Evolutionary conservation across 208 protist genomes (phyloP).

Genomic region (Plasmodiophora brassicae): DNA sequence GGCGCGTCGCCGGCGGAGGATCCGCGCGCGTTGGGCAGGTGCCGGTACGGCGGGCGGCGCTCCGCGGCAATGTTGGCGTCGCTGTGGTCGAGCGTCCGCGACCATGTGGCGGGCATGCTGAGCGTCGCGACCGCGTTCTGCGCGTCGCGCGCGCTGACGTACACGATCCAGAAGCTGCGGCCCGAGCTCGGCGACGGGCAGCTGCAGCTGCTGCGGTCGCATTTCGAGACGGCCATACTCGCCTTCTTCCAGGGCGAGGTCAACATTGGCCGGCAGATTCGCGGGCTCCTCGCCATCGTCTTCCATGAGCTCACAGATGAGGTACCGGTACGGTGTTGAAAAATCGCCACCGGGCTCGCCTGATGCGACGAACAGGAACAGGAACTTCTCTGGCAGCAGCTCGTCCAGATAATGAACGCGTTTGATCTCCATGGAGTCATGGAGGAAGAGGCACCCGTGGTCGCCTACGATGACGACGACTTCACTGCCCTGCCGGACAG

Average conservation of each 20-base stretch:
- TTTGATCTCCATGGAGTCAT: background rate
- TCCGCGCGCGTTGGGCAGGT: too few species aligned
- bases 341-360: too few species aligned
- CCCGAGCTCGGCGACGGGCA: background rate
- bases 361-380: too few species aligned
- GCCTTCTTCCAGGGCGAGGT: background rate
- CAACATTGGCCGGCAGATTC: background rate
- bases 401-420: background rate
- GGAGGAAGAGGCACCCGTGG: background rate
- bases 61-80: too few species aligned
- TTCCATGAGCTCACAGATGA: background rate
- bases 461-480: background rate
- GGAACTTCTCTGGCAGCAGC: background rate
- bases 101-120: too few species aligned
- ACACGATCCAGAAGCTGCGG: too few species aligned
- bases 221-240: background rate
- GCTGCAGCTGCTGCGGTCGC: background rate
- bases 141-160: too few species aligned
- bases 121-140: too few species aligned
- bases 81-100: too few species aligned
- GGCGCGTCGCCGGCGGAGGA: too few species aligned
- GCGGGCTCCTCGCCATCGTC: background rate
- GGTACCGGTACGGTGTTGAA: too few species aligned
- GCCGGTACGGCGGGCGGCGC: too few species aligned
- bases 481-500: background rate